These are phyloP conservation scores for Alternaria consortialis DNA, from an alignment of 2,329 filamentous ascomycete species.

Conservation along the genomic window DNA sequence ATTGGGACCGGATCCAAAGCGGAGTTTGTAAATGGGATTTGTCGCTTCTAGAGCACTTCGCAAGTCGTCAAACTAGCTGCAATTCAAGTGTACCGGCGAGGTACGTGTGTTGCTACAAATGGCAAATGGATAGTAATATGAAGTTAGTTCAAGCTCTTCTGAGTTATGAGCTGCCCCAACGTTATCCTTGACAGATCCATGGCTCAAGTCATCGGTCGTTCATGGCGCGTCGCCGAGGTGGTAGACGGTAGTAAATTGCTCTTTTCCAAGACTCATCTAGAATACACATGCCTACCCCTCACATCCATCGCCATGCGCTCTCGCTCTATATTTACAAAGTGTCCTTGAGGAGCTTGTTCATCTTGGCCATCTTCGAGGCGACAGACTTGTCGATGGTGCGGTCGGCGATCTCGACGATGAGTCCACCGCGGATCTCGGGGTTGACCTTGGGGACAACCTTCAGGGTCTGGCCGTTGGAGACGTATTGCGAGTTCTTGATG, in stretches of 20 bases:
- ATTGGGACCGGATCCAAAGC: too few species aligned
- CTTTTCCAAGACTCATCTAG: conserved; percentile 43
- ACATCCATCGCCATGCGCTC: conserved; percentile 18
- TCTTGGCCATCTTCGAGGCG: conserved; percentile 91
- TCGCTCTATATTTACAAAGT: conserved; percentile 77
- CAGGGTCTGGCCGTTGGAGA: conserved; percentile 93
- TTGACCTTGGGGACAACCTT: conserved; percentile 97
- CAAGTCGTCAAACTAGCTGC: background rate
- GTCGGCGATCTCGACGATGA: conserved; percentile 96
- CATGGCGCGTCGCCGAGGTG: conserved; percentile 2
- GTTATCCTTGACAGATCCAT: background rate
- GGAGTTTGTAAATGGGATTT: too few species aligned
- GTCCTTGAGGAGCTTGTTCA: conserved; percentile 99
- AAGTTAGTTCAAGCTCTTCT: background rate
- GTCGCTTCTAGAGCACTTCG: background rate
- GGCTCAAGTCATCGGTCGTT: background rate
- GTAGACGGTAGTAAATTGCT: conserved; percentile 33
- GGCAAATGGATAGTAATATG: background rate
- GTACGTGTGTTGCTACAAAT: background rate
- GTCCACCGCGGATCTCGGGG: conserved; percentile 90
- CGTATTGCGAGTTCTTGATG: conserved; percentile 87
- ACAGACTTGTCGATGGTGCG: conserved; percentile 98
- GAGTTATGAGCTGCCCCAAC: background rate
- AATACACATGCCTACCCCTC: conserved; percentile 44
- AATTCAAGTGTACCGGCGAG: background rate